Conservation (phyloP, 163 green algal genomes). For the Scenedesmus sp. region DNA sequence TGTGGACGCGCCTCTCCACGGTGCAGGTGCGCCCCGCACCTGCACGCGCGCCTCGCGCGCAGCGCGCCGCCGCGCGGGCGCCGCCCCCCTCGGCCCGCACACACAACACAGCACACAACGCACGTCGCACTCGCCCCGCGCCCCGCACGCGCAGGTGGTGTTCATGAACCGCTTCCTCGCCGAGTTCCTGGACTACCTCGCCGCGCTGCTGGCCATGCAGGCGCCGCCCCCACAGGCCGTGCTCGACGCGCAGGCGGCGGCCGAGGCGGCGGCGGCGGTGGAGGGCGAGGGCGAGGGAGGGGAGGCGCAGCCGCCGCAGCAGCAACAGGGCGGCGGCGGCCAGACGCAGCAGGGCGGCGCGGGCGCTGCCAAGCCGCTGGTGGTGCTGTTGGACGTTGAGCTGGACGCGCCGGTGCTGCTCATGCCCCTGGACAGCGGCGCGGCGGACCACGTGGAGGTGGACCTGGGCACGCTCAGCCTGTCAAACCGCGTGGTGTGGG, state of each 20-base stretch:
- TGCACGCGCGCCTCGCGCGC: no score
- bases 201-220: slow-evolving; percentile 66
- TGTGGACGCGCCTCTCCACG: slow-evolving; percentile 58
- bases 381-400: slow-evolving; percentile 79
- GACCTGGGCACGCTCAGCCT: slow-evolving; percentile 79
- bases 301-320: slow-evolving; percentile 30
- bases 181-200: slow-evolving; percentile 67
- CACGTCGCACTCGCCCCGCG: no score
- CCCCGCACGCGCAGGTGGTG: no score
- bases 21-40: no score
- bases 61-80: no score
- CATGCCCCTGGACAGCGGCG: slow-evolving; percentile 68
- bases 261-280: not conserved
- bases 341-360: not conserved
- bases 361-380: slow-evolving; percentile 24
- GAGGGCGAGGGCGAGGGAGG: no score
- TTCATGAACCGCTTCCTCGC: slow-evolving; percentile 86
- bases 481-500: slow-evolving; percentile 62
- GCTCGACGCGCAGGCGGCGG: not conserved
- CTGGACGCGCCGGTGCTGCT: slow-evolving; percentile 79
- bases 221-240: slow-evolving; percentile 16
- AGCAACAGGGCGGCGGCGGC: not conserved
- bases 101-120: no score
- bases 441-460: slow-evolving; percentile 54
- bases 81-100: no score